phyloP scores from a whole-genome alignment of 371 early-diverging fungal species.

The Syncephalastrum monosporum region DNA sequence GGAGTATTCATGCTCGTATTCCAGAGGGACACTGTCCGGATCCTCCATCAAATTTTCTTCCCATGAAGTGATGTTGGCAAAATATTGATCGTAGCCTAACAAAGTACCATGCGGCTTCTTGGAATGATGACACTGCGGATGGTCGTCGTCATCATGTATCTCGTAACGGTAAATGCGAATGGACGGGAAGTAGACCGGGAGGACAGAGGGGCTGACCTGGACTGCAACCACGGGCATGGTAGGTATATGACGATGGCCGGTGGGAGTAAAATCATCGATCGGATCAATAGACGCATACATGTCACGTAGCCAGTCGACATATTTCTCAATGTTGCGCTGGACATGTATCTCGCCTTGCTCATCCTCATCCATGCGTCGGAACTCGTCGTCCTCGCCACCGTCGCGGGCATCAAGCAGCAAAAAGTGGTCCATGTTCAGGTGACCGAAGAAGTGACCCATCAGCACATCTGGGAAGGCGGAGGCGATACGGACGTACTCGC shows the following conservation, averaged over 20 bases:
- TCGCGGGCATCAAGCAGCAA: constrained; percentile 37
- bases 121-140: constrained; percentile 9
- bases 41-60: constrained; percentile 17
- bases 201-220: constrained; percentile 67
- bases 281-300: constrained; percentile 29
- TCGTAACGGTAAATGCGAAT: constrained; percentile 69
- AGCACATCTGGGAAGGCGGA: constrained; percentile 61
- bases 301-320: constrained; percentile 26
- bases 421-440: constrained; percentile 81
- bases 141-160: constrained; percentile 18
- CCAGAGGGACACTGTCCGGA: constrained; percentile 13
- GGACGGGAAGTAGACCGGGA: constrained; percentile 72
- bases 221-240: constrained; percentile 45
- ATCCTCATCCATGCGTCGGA: constrained; percentile 2
- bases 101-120: constrained; percentile 27
- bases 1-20: constrained; percentile 54
- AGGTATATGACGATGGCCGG: background rate
- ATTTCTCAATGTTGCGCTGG: constrained; percentile 25
- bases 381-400: constrained; percentile 14
- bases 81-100: constrained; percentile 36
- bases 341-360: constrained; percentile 16
- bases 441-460: constrained; percentile 76
- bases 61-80: constrained; percentile 38
- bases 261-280: constrained; percentile 11
- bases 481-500: constrained; percentile 59